Conservation (phyloP, 371 early-diverging fungal genomes). For the Actinomucor elegans region DNA sequence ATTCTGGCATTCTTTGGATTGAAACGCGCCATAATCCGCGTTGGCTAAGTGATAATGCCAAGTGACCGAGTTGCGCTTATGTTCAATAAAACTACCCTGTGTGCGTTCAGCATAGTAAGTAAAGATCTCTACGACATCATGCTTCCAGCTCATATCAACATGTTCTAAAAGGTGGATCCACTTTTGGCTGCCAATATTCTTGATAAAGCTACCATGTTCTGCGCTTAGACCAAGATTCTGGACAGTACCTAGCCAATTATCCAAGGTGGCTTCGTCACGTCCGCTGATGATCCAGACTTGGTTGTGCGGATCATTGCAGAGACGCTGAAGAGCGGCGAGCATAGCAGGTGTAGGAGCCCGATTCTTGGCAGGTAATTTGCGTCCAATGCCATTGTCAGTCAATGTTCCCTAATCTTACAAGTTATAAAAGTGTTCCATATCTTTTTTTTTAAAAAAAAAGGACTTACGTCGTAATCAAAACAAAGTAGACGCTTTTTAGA, state of each 20-base stretch:
- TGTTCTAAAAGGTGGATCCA: constrained; percentile 85
- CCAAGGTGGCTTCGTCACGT: constrained; percentile 82
- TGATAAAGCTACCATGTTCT: constrained; percentile 94
- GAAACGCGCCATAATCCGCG: constrained; percentile 69
- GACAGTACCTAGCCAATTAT: constrained; percentile 81
- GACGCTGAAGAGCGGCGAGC: constrained; percentile 60
- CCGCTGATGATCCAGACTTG: constrained; percentile 92
- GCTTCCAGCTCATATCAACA: constrained; percentile 84
- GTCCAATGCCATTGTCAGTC: no score
- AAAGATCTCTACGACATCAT: constrained; percentile 81
- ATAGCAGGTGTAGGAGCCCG: constrained; percentile 66
- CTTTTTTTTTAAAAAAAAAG: no score
- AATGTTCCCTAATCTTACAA: no score
- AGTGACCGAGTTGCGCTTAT: constrained; percentile 77
- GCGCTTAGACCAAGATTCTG: constrained; percentile 82
- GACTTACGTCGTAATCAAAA: constrained; percentile 84
- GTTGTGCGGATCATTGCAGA: constrained; percentile 78
- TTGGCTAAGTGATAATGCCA: constrained; percentile 91
- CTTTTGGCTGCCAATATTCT: constrained; percentile 79
- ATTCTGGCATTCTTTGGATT: constrained; percentile 89
- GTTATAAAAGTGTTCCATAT: neutral
- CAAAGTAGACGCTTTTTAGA: constrained; percentile 73
- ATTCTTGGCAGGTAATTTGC: no score
- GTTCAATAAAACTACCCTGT: constrained; percentile 78
- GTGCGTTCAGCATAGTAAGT: constrained; percentile 88